Base-by-base conservation (phyloP, 1,284 basidiomycete species). In the Trichosporon asahii region DNA sequence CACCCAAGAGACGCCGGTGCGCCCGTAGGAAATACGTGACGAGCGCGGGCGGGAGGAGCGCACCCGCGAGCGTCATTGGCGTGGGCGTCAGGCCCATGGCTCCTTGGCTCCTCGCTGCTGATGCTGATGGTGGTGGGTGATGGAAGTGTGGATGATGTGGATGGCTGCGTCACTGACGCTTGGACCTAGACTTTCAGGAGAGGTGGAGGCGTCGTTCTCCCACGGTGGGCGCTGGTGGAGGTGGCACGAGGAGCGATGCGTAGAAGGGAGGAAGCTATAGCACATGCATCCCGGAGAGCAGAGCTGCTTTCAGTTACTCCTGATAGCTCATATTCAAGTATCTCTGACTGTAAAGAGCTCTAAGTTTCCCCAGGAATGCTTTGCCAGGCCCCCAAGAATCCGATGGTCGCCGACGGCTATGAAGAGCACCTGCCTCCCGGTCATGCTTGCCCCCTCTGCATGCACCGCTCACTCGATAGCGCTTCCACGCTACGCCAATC, bases 21-120 rank as follows among this genome's bases (percentile, higher is more conserved):
- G 75, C 75, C 61, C 70, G 68, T 4, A 23, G 46, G 33, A 80
- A 79, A 71, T 81, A 82, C 12, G 75, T 74, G 25, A 82, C 73
- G 2, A 80, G 70, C 3, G 75, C 73, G 0, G 79, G 79, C 0
- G 81, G 81, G 6, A 81, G 72, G 63, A 80, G 57, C 57, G n/a
- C 14, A 4, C 57, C 57, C 57, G 57, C 27, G 15, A 61, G 18
- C 29, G 57, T 31, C 27, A 31, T 31, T 31, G 57, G 57, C 27
- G 57, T 31, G 15, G 57, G 57, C 27, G 29, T 31, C 3, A 61
- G 1, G 4, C 57, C 27, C 57, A 61, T 61, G 12, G 27, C 29
- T 18, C 27, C 11, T 57, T n/a, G 2, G 5, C 46, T n/a, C 31
- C 31, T 33, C 31, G 31, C 31, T 33, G 31, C 6, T 9, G 6